Percentiles rank a stretch among this genome's conserved stretches.
Conservation (phyloP, 441 rosid genomes). For the Adansonia gregorii region DNA sequence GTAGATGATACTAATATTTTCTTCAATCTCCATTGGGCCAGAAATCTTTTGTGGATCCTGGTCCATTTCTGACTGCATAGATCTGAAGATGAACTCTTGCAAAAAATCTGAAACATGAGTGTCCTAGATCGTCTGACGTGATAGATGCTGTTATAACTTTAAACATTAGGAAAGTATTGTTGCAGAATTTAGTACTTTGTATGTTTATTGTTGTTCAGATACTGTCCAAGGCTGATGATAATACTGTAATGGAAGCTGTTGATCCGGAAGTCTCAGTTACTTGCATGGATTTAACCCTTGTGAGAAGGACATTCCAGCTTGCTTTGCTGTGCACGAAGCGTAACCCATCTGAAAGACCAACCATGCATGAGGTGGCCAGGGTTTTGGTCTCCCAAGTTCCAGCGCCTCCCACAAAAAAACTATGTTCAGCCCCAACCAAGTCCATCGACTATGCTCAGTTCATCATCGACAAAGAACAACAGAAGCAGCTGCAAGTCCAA, state of each 20-base stretch:
- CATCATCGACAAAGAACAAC: constrained; percentile 48
- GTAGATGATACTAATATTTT: too few relatives aligned
- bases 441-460: constrained; percentile 48
- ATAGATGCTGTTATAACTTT: not conserved
- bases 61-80: not conserved
- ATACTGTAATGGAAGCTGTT: constrained; percentile 88
- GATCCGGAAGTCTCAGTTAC: constrained; percentile 87
- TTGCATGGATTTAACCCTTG: constrained; percentile 60
- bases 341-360: constrained; percentile 73
- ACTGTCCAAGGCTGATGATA: constrained; percentile 60
- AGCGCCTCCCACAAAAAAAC: constrained; percentile 43
- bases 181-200: not conserved
- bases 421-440: constrained; percentile 42
- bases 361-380: constrained; percentile 84
- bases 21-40: too few relatives aligned
- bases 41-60: not conserved
- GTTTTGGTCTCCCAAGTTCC: constrained; percentile 75
- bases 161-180: not conserved
- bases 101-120: not conserved
- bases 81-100: not conserved
- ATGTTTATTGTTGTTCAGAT: constrained; percentile 42
- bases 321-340: constrained; percentile 82
- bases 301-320: constrained; percentile 75
- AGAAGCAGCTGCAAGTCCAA: constrained; percentile 22
- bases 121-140: not conserved